phyloP scores from a whole-genome alignment of 495 filamentous ascomycete genomes.

The Aspergillus cavernicola region DNA sequence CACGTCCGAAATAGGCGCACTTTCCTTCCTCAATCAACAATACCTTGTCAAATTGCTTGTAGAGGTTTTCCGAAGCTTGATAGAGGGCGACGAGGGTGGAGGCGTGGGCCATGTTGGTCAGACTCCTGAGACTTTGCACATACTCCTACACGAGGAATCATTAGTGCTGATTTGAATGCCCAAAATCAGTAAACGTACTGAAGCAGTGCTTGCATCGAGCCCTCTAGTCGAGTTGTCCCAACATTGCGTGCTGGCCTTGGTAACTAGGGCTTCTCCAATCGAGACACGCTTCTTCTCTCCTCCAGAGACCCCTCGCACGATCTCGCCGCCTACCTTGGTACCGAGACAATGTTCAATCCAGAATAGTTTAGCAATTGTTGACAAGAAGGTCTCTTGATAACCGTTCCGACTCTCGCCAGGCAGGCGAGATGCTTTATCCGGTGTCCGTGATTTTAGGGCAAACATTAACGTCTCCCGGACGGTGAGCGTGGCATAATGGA shows the following conservation, averaged over 20 bases:
- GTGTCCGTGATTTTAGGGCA: slow-evolving; percentile 66
- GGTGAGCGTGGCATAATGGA: slow-evolving; percentile 70
- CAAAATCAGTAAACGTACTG: background rate
- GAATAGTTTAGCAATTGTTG: slow-evolving; percentile 71
- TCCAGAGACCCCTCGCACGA: slow-evolving; percentile 64
- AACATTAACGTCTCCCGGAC: slow-evolving; percentile 69
- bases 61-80: slow-evolving; percentile 67
- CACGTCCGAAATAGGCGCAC: slow-evolving; percentile 60
- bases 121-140: slow-evolving; percentile 56
- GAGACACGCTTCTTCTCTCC: slow-evolving; percentile 72
- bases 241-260: slow-evolving; percentile 58
- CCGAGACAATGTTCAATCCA: slow-evolving; percentile 68
- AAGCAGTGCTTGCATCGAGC: slow-evolving; percentile 64
- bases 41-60: slow-evolving; percentile 68
- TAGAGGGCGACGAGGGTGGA: slow-evolving; percentile 65
- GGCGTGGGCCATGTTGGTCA: slow-evolving; percentile 60
- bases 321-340: slow-evolving; percentile 65
- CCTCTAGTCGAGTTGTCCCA: slow-evolving; percentile 70
- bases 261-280: slow-evolving; percentile 66
- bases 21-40: slow-evolving; percentile 64
- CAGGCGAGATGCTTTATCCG: slow-evolving; percentile 56
- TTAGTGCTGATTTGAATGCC: too few relatives aligned
- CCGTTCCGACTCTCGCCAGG: slow-evolving; percentile 56
- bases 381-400: slow-evolving; percentile 64
- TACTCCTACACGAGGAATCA: slow-evolving; percentile 47